A percentile compares a stretch with the other conserved stretches of the same genome.
Evolutionary conservation across 2,329 filamentous ascomycete species (phyloP).

Genomic region (Allantophomopsis lycopodina): DNA sequence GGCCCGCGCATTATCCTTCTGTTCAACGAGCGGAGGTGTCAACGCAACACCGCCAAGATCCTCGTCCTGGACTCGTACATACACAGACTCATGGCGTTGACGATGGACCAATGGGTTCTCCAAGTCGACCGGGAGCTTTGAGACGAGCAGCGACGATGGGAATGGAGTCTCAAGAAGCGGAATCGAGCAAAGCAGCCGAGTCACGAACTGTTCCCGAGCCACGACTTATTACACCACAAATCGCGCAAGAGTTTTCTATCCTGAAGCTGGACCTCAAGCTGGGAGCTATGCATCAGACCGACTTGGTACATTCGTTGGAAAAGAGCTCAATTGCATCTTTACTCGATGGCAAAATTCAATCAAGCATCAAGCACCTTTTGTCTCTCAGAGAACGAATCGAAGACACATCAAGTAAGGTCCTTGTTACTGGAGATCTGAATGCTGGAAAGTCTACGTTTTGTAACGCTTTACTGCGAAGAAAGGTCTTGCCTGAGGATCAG

Average conservation of each 20-base stretch:
- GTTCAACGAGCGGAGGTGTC: slow-evolving; percentile 46
- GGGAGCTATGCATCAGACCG: slow-evolving; percentile 70
- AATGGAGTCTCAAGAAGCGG: slow-evolving; percentile 37
- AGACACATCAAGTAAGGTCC: slow-evolving; percentile 91
- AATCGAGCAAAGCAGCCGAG: slow-evolving; percentile 63
- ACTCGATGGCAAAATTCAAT: slow-evolving; percentile 85
- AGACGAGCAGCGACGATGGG: slow-evolving; percentile 62
- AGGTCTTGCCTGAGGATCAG: slow-evolving; percentile 90
- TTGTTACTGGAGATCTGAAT: slow-evolving; percentile 92
- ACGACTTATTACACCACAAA: slow-evolving; percentile 77
- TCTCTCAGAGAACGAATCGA: slow-evolving; percentile 87
- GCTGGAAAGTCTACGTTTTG: slow-evolving; percentile 98
- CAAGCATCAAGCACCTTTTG: slow-evolving; percentile 82
- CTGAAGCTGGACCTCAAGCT: slow-evolving; percentile 91
- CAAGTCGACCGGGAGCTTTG: slow-evolving; percentile 34
- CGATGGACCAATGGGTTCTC: slow-evolving; percentile 13
- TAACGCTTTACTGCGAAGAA: slow-evolving; percentile 86
- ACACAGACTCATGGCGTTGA: slow-evolving; percentile 38
- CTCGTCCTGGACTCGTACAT: slow-evolving; percentile 49
- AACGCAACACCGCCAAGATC: slow-evolving; percentile 29
- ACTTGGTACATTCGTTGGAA: slow-evolving; percentile 88
- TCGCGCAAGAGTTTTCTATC: slow-evolving; percentile 91
- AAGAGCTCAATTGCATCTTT: slow-evolving; percentile 83
- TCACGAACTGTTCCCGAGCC: slow-evolving; percentile 52
- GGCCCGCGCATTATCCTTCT: slow-evolving; percentile 92